phyloP scores from a whole-genome alignment of 495 filamentous ascomycete genomes.

The Penicillium manginii region DNA sequence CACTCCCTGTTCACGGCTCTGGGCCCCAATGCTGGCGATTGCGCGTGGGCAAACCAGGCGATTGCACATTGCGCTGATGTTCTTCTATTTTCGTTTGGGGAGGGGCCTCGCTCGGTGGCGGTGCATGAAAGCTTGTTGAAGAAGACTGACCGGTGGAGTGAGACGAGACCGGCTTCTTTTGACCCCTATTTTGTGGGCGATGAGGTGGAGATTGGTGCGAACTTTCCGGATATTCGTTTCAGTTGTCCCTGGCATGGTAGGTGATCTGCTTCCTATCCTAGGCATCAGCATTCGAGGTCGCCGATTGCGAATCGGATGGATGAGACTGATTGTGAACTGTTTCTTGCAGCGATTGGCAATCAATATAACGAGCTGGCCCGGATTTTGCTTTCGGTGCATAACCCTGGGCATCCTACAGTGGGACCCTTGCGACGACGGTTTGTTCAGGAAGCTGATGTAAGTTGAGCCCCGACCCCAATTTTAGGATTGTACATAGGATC shows the following conservation, averaged over 20 bases:
- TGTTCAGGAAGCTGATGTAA: conserved; percentile 25
- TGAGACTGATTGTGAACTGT: not conserved
- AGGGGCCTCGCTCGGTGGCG: conserved; percentile 16
- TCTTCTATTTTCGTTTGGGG: conserved; percentile 28
- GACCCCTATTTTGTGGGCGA: conserved; percentile 30
- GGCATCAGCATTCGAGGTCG: not conserved
- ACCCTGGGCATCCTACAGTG: conserved; percentile 25
- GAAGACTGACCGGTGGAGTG: conserved; percentile 27
- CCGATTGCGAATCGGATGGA: not conserved
- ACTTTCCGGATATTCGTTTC: conserved; percentile 31
- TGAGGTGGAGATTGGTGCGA: conserved; percentile 19
- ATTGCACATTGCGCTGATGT: conserved; percentile 33
- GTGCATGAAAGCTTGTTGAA: conserved; percentile 24
- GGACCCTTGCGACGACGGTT: conserved; percentile 25
- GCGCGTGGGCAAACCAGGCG: conserved; percentile 31
- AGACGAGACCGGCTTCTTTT: conserved; percentile 25
- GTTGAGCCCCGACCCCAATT: conserved; percentile 1
- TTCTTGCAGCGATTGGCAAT: conserved; percentile 25
- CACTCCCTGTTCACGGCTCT: conserved; percentile 25
- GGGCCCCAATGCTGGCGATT: conserved; percentile 25
- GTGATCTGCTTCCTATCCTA: not conserved
- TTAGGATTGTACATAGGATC: not conserved
- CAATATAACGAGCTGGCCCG: conserved; percentile 26
- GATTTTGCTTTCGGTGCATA: conserved; percentile 26
- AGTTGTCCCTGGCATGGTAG: conserved; percentile 31